Conservation (phyloP, 805 yeast genomes). For the Monosporozyma servazzii region DNA sequence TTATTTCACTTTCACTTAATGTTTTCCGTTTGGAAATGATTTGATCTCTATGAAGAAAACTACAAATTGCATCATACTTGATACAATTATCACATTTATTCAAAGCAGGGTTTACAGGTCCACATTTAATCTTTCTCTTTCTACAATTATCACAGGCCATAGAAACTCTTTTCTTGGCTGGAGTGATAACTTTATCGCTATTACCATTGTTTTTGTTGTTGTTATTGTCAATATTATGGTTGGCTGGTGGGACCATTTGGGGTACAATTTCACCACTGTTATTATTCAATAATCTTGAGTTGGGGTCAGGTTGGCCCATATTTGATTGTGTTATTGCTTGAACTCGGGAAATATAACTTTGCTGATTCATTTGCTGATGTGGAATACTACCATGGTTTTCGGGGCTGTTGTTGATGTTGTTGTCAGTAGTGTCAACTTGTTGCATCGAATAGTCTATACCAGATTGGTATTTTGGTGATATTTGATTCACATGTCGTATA, state of each 20-base stretch:
- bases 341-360: background rate
- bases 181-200: background rate
- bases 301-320: background rate
- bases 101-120: conserved; percentile 13
- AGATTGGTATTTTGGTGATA: background rate
- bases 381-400: background rate
- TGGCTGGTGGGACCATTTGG: background rate
- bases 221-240: background rate
- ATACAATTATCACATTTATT: conserved; percentile 25
- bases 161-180: conserved; percentile 20
- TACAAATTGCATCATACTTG: conserved; percentile 19
- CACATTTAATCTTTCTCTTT: conserved; percentile 27
- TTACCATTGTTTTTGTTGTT: background rate
- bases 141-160: conserved; percentile 30
- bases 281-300: background rate
- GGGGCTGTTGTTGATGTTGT: background rate
- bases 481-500: background rate
- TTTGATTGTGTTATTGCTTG: background rate
- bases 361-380: background rate
- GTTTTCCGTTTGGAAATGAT: background rate
- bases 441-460: background rate
- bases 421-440: background rate
- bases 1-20: background rate
- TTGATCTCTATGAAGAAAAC: conserved; percentile 18
- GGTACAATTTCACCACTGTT: background rate